Percentiles rank a stretch among this genome's conserved stretches.
These are phyloP conservation scores for Ascochyta clinopodiicola DNA, from an alignment of 2,329 filamentous ascomycete species.

Conservation along the genomic window DNA sequence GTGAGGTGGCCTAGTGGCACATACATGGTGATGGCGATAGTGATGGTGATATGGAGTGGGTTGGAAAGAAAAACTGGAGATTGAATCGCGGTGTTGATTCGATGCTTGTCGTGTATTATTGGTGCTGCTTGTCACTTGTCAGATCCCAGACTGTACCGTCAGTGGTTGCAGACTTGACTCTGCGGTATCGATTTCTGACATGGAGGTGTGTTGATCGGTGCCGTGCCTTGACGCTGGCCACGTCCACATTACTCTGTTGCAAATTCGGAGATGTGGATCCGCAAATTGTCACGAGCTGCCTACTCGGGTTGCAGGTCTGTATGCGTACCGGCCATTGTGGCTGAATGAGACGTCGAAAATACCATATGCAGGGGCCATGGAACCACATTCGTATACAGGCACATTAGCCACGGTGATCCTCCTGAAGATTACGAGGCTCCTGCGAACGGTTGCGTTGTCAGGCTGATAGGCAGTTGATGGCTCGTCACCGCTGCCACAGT, in stretches of 20 bases:
- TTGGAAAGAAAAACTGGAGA: background rate
- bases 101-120: background rate
- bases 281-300: background rate
- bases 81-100: background rate
- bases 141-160: no score
- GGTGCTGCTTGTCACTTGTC: no score
- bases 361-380: constrained; percentile 8
- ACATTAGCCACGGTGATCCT: background rate
- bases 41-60: constrained; percentile 3
- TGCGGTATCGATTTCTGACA: constrained; percentile 1
- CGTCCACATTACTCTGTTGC: background rate
- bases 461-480: background rate
- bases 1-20: background rate
- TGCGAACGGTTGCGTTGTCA: background rate
- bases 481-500: background rate
- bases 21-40: background rate
- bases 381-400: background rate
- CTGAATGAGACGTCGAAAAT: constrained; percentile 6
- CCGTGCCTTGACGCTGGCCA: background rate
- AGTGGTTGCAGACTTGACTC: background rate
- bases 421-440: background rate
- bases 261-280: background rate
- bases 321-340: background rate
- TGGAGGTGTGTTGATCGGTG: constrained; percentile 12
- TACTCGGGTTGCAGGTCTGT: background rate